Percentiles rank a stretch among this genome's conserved stretches.
phyloP scores from a whole-genome alignment of 768 basidiomycete genomes.

The Chalciporus pseudorubinellus region DNA sequence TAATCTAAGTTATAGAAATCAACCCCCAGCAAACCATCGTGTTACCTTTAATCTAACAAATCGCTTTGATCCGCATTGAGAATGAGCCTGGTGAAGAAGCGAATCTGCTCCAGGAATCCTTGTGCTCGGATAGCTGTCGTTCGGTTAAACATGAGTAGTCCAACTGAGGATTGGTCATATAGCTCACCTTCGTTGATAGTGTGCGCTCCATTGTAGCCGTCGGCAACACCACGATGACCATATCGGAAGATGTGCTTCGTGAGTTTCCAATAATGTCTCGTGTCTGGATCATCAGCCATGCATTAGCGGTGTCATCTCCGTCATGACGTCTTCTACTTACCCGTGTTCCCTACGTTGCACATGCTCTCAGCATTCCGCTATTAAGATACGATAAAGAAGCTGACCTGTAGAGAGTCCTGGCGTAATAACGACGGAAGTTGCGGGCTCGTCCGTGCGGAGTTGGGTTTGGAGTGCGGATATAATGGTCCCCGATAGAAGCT shows the following conservation, averaged over 20 bases:
- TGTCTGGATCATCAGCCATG: constrained; percentile 33
- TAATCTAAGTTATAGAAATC: no score
- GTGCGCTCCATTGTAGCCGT: constrained; percentile 37
- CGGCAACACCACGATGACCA: constrained; percentile 28
- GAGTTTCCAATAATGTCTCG: constrained; percentile 44
- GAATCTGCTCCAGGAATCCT: constrained; percentile 30
- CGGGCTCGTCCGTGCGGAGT: constrained; percentile 23
- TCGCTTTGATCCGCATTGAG: constrained; percentile 32
- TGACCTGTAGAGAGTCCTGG: constrained; percentile 32
- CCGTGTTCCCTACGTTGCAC: constrained; percentile 21
- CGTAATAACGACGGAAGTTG: constrained; percentile 31
- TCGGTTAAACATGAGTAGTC: constrained; percentile 6
- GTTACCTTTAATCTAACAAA: constrained; percentile 14
- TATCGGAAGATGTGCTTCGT: constrained; percentile 49
- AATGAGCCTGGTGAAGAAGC: constrained; percentile 33
- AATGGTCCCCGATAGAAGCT: constrained; percentile 44
- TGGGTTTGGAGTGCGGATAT: constrained; percentile 36
- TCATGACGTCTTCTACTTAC: constrained; percentile 14
- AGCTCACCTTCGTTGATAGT: constrained; percentile 29
- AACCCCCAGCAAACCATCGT: no score
- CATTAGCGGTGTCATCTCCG: constrained; percentile 22
- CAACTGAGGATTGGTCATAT: neutral
- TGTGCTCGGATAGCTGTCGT: constrained; percentile 28
- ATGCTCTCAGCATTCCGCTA: constrained; percentile 2
- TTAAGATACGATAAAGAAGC: neutral